These are phyloP conservation scores for Paraconiothyrium brasiliense DNA, from an alignment of 2,329 filamentous ascomycete genomes.

Conservation along the genomic window DNA sequence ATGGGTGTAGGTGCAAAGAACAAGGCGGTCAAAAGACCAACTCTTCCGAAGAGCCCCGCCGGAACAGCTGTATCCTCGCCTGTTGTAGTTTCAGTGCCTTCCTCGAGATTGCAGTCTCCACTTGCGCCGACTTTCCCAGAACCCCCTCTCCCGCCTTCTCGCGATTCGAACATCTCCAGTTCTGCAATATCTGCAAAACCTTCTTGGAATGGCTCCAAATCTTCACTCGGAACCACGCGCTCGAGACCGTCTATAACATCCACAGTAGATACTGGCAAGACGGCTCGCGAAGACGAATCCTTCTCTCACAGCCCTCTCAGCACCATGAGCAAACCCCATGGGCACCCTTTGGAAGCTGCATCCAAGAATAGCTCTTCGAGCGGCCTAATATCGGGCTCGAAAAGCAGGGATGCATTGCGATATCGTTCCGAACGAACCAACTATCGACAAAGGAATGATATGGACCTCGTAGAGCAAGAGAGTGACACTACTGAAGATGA, in stretches of 20 bases:
- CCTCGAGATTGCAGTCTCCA: conserved; percentile 51
- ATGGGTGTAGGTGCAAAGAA: conserved; percentile 32
- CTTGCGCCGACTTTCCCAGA: conserved; percentile 49
- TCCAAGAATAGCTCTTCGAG: conserved; percentile 25
- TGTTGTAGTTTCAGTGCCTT: conserved; percentile 45
- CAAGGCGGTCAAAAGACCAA: conserved; percentile 24
- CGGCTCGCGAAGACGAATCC: conserved; percentile 36
- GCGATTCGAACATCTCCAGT: conserved; percentile 44
- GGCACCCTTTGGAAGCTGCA: conserved; percentile 28
- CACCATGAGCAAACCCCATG: conserved; percentile 34
- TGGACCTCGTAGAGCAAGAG: conserved; percentile 36
- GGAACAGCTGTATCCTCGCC: conserved; percentile 48
- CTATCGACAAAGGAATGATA: conserved; percentile 33
- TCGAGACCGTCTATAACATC: conserved; percentile 41
- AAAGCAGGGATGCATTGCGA: conserved; percentile 28
- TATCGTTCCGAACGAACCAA: conserved; percentile 33
- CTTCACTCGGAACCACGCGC: conserved; percentile 39
- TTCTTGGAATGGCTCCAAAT: conserved; percentile 44
- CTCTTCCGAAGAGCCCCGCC: conserved; percentile 36
- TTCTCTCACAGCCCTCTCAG: conserved; percentile 38
- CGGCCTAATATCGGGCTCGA: conserved; percentile 23
- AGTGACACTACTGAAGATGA: conserved; percentile 47
- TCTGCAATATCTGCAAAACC: conserved; percentile 40
- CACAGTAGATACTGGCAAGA: conserved; percentile 30
- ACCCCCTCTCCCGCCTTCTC: conserved; percentile 40